These are phyloP conservation scores for Oryza longistaminata DNA, from an alignment of 176 grass and related monocot genomes.

Conservation along the genomic window DNA sequence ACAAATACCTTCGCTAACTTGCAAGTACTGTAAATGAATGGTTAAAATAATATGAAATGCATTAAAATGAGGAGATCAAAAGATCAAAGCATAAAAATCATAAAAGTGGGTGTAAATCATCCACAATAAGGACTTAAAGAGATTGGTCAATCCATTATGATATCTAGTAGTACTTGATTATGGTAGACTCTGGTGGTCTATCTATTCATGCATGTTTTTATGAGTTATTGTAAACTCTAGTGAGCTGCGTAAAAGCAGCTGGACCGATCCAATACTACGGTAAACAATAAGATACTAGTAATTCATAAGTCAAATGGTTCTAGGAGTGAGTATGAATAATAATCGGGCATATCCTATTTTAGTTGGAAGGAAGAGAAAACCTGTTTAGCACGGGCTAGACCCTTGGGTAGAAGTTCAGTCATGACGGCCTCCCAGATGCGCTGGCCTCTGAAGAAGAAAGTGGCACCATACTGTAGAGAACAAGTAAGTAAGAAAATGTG, in stretches of 20 bases:
- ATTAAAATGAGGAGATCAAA: background rate
- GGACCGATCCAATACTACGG: background rate
- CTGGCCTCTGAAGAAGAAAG: constrained; percentile 74
- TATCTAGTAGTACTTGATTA: no score
- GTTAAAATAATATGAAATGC: no score
- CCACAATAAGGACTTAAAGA: background rate
- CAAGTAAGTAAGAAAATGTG: no score
- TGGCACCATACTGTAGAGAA: constrained; percentile 22
- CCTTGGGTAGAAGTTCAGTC: constrained; percentile 58
- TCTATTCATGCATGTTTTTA: no score
- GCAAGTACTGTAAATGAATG: background rate
- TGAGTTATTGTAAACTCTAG: background rate
- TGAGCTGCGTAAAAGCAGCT: background rate
- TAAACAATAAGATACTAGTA: background rate
- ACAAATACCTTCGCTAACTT: background rate
- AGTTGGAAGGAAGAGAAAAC: constrained; percentile 36
- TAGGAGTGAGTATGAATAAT: background rate
- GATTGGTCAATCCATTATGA: background rate
- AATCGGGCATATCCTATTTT: background rate
- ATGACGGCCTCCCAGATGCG: constrained; percentile 71
- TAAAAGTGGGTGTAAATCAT: background rate
- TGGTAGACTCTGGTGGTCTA: no score
- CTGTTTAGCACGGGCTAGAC: constrained; percentile 66
- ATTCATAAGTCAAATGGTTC: background rate
- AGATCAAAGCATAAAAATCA: background rate